phyloP scores from a whole-genome alignment of 345 rosid genomes.

The Hevea brasiliensis region DNA sequence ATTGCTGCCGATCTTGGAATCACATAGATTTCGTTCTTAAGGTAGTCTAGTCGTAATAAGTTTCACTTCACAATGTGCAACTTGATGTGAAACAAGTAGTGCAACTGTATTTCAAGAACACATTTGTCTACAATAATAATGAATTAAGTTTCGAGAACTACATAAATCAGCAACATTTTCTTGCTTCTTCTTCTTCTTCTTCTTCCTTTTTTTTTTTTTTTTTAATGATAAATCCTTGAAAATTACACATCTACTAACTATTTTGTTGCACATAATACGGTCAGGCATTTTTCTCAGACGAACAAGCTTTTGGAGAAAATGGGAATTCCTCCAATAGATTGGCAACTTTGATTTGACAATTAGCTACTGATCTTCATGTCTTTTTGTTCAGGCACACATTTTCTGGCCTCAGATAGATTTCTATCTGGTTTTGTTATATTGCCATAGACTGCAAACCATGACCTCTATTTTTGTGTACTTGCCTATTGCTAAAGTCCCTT shows the following conservation, averaged over 20 bases:
- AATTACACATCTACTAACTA: background rate
- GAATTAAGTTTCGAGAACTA: too few species aligned
- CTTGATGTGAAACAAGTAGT: too few species aligned
- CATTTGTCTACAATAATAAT: too few species aligned
- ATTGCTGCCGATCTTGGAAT: too few species aligned
- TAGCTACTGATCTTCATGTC: background rate
- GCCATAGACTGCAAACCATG: background rate
- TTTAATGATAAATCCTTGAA: background rate
- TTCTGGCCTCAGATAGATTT: background rate
- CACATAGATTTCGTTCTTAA: too few species aligned
- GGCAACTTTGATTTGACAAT: conserved; percentile 66
- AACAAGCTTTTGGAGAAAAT: conserved; percentile 72
- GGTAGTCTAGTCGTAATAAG: too few species aligned
- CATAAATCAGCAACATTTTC: too few species aligned
- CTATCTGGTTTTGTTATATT: background rate
- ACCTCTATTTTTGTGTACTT: background rate
- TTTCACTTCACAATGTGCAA: too few species aligned
- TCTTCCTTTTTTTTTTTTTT: background rate
- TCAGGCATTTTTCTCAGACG: conserved; percentile 88
- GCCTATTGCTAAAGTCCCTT: background rate
- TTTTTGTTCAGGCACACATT: background rate
- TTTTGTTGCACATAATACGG: conserved; percentile 14
- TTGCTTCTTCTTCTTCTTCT: background rate
- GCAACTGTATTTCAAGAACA: too few species aligned
- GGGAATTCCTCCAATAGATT: conserved; percentile 67